Conservation (phyloP, 768 basidiomycete genomes). For the Cystofilobasidium macerans region DNA sequence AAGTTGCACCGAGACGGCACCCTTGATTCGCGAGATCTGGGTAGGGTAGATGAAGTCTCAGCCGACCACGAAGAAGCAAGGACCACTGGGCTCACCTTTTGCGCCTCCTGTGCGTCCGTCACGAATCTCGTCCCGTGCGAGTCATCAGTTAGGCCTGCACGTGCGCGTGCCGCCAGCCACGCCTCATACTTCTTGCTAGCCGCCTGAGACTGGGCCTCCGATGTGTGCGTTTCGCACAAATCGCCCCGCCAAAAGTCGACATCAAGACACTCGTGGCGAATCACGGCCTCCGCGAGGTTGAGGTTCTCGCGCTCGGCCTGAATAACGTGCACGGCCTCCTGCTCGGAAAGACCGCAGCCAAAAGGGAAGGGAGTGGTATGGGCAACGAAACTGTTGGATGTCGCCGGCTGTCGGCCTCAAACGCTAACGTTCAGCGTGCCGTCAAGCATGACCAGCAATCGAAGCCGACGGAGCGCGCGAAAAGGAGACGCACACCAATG, state of each 20-base stretch:
- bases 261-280: slow-evolving; percentile 29
- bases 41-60: not conserved
- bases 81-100: not conserved
- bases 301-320: slow-evolving; percentile 31
- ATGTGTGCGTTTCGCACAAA: slow-evolving; percentile 28
- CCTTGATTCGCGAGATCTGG: slow-evolving; percentile 13
- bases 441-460: not conserved
- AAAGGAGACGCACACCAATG: not conserved
- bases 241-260: slow-evolving; percentile 33
- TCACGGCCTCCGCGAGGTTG: slow-evolving; percentile 27
- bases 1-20: not conserved
- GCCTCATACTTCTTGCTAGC: not conserved
- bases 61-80: not conserved
- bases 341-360: slow-evolving; percentile 30
- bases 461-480: not conserved
- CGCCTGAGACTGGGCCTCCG: not conserved
- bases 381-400: not conserved
- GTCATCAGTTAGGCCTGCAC: not conserved
- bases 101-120: slow-evolving; percentile 4
- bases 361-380: slow-evolving; percentile 21
- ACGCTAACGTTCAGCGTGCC: too few species aligned
- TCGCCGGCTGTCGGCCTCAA: not conserved
- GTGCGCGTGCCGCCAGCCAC: not conserved
- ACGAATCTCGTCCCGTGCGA: not conserved
- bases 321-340: slow-evolving; percentile 30